Base-by-base conservation (phyloP, 2,329 filamentous ascomycete species). In the Laburnicola sp. region DNA sequence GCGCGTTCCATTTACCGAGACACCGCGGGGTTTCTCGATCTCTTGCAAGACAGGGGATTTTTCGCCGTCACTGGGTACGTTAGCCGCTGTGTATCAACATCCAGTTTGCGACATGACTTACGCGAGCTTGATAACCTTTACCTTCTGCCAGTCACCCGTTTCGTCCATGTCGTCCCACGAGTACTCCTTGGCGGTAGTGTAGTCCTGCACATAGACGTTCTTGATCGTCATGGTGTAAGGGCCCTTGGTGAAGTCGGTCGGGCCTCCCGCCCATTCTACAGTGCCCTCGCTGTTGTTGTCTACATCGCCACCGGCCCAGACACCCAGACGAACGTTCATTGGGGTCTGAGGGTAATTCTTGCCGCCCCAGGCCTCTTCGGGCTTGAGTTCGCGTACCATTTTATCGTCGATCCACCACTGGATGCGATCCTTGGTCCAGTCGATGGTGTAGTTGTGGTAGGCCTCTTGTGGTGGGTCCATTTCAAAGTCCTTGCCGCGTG, bases 201-300 rank as follows among this genome's bases (percentile, higher is more conserved):
- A 82, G 73, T 82, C 84, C 55, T 74, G 64, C 46, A 81, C 77
- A 27, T 78, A 76, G 30, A 84, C 74, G 27, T 79, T 83, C 77
- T 88, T 82, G 58, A 93, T 81, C 53, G 82, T 84, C 88, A 92
- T 92, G 62, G 80, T 85, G 75, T 83, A 93, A 0, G 89, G 89
- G 0, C 78, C 86, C 25, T 82, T 65, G 43, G 70, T 67, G 70
- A 86, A 92, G 69, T 91, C 79, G 36, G 87, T 89, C 45, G 77
- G 75, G 53, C 87, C 87, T 57, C 86, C 87, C 49, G 84, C 83
- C 85, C 85, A 87, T 53, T 81, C 59, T 4, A 68, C 60, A 11
- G 64, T 63, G 46, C 63, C 65, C 11, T 59, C 56, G 31, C 63
- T 57, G 59, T 74, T 73, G 55, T 71, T 69, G 57, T 75, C 71